phyloP scores from a whole-genome alignment of 1,284 basidiomycete genomes.

The Puccinia triticina region DNA sequence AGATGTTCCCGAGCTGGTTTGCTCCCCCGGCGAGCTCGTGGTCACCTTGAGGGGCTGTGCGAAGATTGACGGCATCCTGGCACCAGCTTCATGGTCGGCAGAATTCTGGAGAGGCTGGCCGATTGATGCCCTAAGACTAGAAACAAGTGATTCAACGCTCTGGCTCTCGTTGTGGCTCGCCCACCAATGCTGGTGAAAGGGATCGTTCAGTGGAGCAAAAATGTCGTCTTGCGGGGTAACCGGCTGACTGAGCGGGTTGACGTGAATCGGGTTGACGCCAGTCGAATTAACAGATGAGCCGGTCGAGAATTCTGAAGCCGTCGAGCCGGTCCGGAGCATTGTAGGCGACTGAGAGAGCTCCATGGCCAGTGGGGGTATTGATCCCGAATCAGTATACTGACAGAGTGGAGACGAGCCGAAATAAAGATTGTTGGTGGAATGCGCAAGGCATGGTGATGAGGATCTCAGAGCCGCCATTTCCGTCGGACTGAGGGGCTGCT shows the following conservation, averaged over 20 bases:
- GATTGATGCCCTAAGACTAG: slow-evolving; percentile 21
- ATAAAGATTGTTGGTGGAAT: slow-evolving; percentile 36
- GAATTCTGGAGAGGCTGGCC: slow-evolving; percentile 30
- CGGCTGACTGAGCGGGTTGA: slow-evolving; percentile 40
- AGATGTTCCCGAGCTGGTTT: background rate
- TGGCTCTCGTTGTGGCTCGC: slow-evolving; percentile 21
- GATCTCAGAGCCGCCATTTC: slow-evolving; percentile 31
- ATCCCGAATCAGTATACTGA: slow-evolving; percentile 27
- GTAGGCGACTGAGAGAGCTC: slow-evolving; percentile 33
- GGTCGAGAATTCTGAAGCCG: slow-evolving; percentile 26
- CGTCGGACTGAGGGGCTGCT: slow-evolving; percentile 25
- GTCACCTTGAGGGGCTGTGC: slow-evolving; percentile 22
- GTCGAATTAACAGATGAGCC: slow-evolving; percentile 35
- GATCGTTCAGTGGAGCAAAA: slow-evolving; percentile 28
- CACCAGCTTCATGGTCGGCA: slow-evolving; percentile 26
- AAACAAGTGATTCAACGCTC: slow-evolving; percentile 35
- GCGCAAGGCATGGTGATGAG: slow-evolving; percentile 8
- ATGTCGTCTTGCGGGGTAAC: slow-evolving; percentile 31
- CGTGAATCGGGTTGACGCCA: slow-evolving; percentile 39
- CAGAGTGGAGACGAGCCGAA: slow-evolving; percentile 35
- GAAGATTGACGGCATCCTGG: slow-evolving; percentile 37
- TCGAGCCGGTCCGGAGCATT: slow-evolving; percentile 29
- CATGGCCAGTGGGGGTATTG: slow-evolving; percentile 28
- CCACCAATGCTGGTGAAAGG: slow-evolving; percentile 37
- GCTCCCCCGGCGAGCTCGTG: slow-evolving; percentile 14